Conservation (phyloP, 441 rosid genomes). For the Geranium incanum region DNA sequence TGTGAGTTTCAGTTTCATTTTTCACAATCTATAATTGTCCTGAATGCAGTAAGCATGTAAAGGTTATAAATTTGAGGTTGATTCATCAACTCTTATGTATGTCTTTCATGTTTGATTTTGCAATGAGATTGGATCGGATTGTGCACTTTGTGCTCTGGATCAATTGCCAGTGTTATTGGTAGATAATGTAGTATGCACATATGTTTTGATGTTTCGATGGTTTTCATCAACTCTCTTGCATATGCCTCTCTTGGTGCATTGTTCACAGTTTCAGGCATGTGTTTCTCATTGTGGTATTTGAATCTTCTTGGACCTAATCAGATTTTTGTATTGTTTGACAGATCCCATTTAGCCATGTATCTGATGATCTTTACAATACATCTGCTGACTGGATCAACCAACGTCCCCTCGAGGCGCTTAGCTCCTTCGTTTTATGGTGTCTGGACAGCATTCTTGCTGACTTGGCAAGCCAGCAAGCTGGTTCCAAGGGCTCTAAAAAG, state of each 20-base stretch:
- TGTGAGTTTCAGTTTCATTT: background rate
- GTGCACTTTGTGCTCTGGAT: background rate
- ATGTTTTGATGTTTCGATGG: background rate
- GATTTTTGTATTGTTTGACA: background rate
- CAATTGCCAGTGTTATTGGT: background rate
- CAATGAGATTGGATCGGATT: background rate
- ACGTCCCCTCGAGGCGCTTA: constrained; percentile 15
- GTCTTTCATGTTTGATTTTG: background rate
- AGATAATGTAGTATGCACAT: background rate
- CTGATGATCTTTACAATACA: constrained; percentile 3
- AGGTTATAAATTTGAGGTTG: background rate
- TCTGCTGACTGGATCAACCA: constrained; percentile 20
- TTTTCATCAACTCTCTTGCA: background rate
- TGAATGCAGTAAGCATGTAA: no score
- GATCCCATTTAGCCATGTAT: constrained; percentile 18
- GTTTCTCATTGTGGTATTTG: background rate
- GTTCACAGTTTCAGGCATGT: background rate
- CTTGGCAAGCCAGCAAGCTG: constrained; percentile 17
- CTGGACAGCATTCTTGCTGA: constrained; percentile 23
- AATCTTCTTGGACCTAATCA: background rate
- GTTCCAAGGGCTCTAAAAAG: background rate
- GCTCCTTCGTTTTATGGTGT: constrained; percentile 17
- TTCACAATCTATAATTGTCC: background rate
- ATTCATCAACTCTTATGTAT: background rate
- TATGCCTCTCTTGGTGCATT: background rate